phyloP scores from a whole-genome alignment of 2,329 filamentous ascomycete genomes.

The Cryphonectria carpinicola region DNA sequence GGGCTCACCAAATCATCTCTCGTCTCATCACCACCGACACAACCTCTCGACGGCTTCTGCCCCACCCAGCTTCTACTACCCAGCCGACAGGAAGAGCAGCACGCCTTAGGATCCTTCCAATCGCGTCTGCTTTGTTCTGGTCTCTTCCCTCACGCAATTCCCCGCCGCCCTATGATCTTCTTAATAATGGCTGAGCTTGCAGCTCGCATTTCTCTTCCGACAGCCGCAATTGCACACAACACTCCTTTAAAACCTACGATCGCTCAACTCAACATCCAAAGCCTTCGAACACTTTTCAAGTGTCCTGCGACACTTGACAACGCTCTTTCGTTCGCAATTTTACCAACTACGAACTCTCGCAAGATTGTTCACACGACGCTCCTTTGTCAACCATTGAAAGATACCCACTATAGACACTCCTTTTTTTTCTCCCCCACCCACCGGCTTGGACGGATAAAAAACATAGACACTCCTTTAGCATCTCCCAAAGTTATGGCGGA shows the following conservation, averaged over 20 bases:
- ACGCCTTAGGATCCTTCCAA: conserved; percentile 31
- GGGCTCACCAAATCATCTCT: conserved; percentile 37
- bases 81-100: conserved; percentile 41
- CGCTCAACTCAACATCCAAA: conserved; percentile 38
- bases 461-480: conserved; percentile 38
- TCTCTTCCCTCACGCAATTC: conserved; percentile 12
- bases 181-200: conserved; percentile 38
- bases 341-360: conserved; percentile 32
- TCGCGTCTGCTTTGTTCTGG: conserved; percentile 28
- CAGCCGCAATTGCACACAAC: conserved; percentile 42
- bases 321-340: conserved; percentile 35
- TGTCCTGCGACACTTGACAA: conserved; percentile 39
- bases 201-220: conserved; percentile 28
- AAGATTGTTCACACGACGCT: conserved; percentile 35
- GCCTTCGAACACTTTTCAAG: conserved; percentile 35
- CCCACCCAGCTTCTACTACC: conserved; percentile 39
- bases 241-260: conserved; percentile 27
- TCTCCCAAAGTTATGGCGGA: conserved; percentile 41
- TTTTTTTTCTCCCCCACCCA: conserved; percentile 34
- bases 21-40: conserved; percentile 44
- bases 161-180: conserved; percentile 30
- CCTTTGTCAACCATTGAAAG: conserved; percentile 37
- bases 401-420: conserved; percentile 53
- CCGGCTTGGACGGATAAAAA: conserved; percentile 42
- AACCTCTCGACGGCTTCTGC: conserved; percentile 41